Conservation (phyloP, 768 basidiomycete species). For the Termitomyces sp. region DNA sequence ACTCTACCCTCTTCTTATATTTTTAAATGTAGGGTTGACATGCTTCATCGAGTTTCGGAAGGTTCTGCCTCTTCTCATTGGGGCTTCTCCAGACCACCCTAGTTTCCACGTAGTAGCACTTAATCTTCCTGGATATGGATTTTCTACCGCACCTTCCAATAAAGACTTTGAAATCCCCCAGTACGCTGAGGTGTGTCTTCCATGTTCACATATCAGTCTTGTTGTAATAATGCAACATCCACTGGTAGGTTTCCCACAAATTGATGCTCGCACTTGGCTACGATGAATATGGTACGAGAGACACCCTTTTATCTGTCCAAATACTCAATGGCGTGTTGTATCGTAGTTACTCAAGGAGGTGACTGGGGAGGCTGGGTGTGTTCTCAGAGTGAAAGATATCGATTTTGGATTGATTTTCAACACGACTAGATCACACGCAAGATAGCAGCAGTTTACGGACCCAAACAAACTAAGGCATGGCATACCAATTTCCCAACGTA, state of each 20-base stretch:
- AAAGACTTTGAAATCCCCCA: slow-evolving; percentile 46
- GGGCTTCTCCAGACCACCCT: slow-evolving; percentile 39
- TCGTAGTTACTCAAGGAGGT: slow-evolving; percentile 42
- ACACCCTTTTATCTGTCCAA: neutral
- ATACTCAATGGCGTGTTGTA: too few species aligned
- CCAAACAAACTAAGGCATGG: slow-evolving; percentile 45
- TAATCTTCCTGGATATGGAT: slow-evolving; percentile 60
- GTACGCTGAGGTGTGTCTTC: slow-evolving; percentile 45
- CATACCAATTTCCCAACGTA: slow-evolving; percentile 45
- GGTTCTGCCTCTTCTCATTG: slow-evolving; percentile 49
- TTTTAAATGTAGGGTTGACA: slow-evolving; percentile 52
- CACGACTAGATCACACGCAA: slow-evolving; percentile 21
- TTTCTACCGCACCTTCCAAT: slow-evolving; percentile 52
- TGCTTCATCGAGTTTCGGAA: slow-evolving; percentile 56
- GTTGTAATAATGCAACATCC: neutral
- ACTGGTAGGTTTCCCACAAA: slow-evolving; percentile 44
- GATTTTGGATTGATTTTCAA: neutral
- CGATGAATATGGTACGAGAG: slow-evolving; percentile 34
- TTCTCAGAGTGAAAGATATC: neutral
- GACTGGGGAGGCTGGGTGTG: slow-evolving; percentile 35
- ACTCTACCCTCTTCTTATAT: neutral
- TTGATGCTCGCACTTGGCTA: slow-evolving; percentile 47
- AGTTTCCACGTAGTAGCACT: slow-evolving; percentile 63
- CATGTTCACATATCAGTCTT: neutral
- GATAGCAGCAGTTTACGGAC: slow-evolving; percentile 26